Base-by-base conservation (phyloP, 139 green algal genomes). In the Nannochloris sp. region DNA sequence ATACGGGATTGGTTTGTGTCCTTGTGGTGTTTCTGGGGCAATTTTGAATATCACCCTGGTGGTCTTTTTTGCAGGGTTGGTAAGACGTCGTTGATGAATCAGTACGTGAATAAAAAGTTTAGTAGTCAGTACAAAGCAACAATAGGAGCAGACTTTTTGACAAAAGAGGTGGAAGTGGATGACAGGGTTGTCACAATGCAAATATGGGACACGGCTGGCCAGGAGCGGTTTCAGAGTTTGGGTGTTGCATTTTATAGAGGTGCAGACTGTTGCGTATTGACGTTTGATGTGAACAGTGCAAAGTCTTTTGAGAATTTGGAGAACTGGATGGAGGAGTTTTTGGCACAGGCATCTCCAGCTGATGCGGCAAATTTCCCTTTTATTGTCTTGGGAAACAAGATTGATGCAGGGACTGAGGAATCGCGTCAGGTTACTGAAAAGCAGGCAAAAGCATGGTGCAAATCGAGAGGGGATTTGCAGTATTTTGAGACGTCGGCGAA, bases 31-130 rank as follows among this genome's bases (percentile, higher is more conserved):
- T 5, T 49, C 9, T 66, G 26, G 16, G 5, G 20, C 9, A 53
- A 53, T 28, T 9, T 53, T 43, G 4, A 13, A 49, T 30, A 5
- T 14, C 16, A 28, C 8, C 16, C 23, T 13, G 11, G n/a, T 23
- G 5, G 40, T n/a, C 3, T 28, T 10, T 36, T 45, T 3, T 17
- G 17, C 74, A 96, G 91, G 6, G 92, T 98, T 3, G 92, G 92
- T 8, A 98, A 98, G 75, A 99, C 93, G 4, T 96, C 87, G 2
- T 66, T 99, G 33, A 99, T 99, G 93, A 97, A 98, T 71, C 89
- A 97, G 71, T 97, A 97, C 40, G 93, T 99, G 26, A 92, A 96
- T 74, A 96, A 96, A 75, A 98, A 98, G 76, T 99, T 99, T 69
- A 89, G 74, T 53, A 93, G 90, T 68, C 89, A 97, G 74, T 99